phyloP scores from a whole-genome alignment of 495 filamentous ascomycete genomes.

The Neohortaea acidophila region DNA sequence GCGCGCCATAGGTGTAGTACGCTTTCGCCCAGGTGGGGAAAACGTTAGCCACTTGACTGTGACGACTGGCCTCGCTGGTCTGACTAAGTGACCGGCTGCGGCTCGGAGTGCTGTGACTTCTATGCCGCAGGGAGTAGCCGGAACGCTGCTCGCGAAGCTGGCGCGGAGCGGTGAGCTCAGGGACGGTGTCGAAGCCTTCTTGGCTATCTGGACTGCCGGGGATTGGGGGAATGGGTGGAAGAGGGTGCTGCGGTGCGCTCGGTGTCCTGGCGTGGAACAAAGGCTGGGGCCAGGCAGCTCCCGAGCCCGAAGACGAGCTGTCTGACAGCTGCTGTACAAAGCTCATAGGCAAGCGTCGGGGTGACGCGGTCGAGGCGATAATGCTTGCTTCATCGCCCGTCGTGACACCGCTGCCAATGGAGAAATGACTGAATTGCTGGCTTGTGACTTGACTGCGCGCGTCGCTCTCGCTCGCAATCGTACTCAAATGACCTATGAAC shows the following conservation, averaged over 20 bases:
- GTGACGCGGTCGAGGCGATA: slow-evolving; percentile 8
- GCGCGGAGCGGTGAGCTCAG: slow-evolving; percentile 24
- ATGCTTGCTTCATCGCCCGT: slow-evolving; percentile 16
- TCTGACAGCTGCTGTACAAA: too few relatives aligned
- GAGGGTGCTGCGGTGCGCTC: slow-evolving; percentile 2
- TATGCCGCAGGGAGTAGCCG: slow-evolving; percentile 19
- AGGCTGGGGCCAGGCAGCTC: slow-evolving; percentile 16
- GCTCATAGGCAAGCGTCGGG: too few relatives aligned
- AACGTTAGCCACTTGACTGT: slow-evolving; percentile 11
- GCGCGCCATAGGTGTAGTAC: slow-evolving; percentile 8
- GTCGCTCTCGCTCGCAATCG: slow-evolving; percentile 27
- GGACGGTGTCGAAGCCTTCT: slow-evolving; percentile 25
- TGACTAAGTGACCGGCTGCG: slow-evolving; percentile 14
- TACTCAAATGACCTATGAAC: slow-evolving; percentile 26
- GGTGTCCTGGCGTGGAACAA: slow-evolving; percentile 8
- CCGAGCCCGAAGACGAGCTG: too few relatives aligned
- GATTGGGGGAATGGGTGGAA: slow-evolving; percentile 16
- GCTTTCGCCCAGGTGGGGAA: slow-evolving; percentile 18
- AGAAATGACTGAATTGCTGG: slow-evolving; percentile 18
- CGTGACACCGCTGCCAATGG: slow-evolving; percentile 15
- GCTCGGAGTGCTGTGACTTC: slow-evolving; percentile 17
- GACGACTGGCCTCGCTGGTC: slow-evolving; percentile 10
- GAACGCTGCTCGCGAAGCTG: slow-evolving; percentile 22
- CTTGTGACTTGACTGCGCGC: slow-evolving; percentile 12
- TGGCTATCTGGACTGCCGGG: slow-evolving; percentile 18